Evolutionary conservation across 371 early-diverging fungal genomes (phyloP).

Genomic region (Mortierella sp.): DNA sequence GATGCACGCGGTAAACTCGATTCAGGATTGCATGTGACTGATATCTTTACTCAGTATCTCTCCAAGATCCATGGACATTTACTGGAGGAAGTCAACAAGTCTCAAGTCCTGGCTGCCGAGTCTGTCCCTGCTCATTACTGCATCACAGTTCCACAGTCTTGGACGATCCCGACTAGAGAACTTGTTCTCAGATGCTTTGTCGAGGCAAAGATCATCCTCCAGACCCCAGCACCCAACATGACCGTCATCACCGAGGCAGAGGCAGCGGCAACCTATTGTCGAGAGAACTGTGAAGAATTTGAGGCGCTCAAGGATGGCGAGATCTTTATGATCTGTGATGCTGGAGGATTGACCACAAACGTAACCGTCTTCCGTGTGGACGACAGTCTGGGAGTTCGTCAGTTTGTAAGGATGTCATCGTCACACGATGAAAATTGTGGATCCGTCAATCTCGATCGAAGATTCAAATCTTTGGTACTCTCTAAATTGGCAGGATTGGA

Average conservation of each 20-base stretch:
- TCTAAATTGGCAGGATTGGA: slow-evolving; percentile 26
- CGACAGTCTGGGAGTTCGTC: slow-evolving; percentile 40
- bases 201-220: slow-evolving; percentile 38
- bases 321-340: slow-evolving; percentile 57
- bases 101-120: slow-evolving; percentile 40
- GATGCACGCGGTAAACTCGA: slow-evolving; percentile 40
- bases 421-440: slow-evolving; percentile 47
- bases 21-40: slow-evolving; percentile 38
- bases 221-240: slow-evolving; percentile 47
- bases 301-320: slow-evolving; percentile 42
- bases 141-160: slow-evolving; percentile 47
- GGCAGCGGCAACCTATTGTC: slow-evolving; percentile 51
- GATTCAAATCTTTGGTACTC: slow-evolving; percentile 31
- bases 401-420: slow-evolving; percentile 45
- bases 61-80: slow-evolving; percentile 34
- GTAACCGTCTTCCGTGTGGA: slow-evolving; percentile 46
- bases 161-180: slow-evolving; percentile 47
- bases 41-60: slow-evolving; percentile 42
- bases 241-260: slow-evolving; percentile 52
- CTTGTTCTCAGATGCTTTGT: slow-evolving; percentile 44
- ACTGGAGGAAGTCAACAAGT: slow-evolving; percentile 49
- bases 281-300: slow-evolving; percentile 49
- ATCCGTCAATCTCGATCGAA: slow-evolving; percentile 41
- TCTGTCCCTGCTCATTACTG: slow-evolving; percentile 46
- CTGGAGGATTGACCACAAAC: slow-evolving; percentile 42